These are phyloP conservation scores for Graphilbum sp. DNA, from an alignment of 2,329 filamentous ascomycete species.

Conservation along the genomic window DNA sequence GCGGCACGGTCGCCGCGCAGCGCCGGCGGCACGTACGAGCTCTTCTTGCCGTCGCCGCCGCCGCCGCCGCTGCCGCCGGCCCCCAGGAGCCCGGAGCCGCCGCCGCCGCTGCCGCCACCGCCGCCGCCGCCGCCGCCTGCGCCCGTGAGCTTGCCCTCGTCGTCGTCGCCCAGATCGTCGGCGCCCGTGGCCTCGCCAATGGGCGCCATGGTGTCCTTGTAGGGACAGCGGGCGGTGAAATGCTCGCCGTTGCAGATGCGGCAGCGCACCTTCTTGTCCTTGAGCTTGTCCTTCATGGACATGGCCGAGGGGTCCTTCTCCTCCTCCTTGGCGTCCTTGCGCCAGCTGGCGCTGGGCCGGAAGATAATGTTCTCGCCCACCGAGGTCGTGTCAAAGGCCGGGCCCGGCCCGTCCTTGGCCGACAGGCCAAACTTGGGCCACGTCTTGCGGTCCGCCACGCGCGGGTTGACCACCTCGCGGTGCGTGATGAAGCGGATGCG, in stretches of 20 bases:
- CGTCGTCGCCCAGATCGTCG: slow-evolving; percentile 38
- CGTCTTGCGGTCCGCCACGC: slow-evolving; percentile 82
- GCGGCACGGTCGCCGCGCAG: slow-evolving; percentile 60
- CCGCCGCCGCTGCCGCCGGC: slow-evolving; percentile 33
- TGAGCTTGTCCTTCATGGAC: slow-evolving; percentile 66
- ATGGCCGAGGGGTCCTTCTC: slow-evolving; percentile 57
- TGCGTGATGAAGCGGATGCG: slow-evolving; percentile 84
- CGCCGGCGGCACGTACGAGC: slow-evolving; percentile 88
- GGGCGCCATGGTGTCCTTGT: slow-evolving; percentile 98
- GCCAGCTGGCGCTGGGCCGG: slow-evolving; percentile 86
- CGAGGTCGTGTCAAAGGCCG: slow-evolving; percentile 75
- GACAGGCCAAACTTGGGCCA: slow-evolving; percentile 90
- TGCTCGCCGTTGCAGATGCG: slow-evolving; percentile 98
- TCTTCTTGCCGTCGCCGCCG: slow-evolving; percentile 48
- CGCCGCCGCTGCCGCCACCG: slow-evolving; percentile 20
- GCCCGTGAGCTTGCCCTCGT: too few species aligned
- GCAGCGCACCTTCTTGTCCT: slow-evolving; percentile 99
- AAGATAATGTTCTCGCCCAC: slow-evolving; percentile 98
- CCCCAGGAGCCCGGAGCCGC: slow-evolving; percentile 14
- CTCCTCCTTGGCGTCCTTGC: slow-evolving; percentile 69
- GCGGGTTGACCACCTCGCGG: slow-evolving; percentile 88
- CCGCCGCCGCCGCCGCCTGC: too few species aligned
- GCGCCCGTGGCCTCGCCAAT: slow-evolving; percentile 48
- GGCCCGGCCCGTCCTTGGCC: slow-evolving; percentile 68
- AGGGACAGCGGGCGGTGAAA: slow-evolving; percentile 97